Base-by-base conservation (phyloP, 2,329 filamentous ascomycete species). In the Colletotrichum neosansevieriae region DNA sequence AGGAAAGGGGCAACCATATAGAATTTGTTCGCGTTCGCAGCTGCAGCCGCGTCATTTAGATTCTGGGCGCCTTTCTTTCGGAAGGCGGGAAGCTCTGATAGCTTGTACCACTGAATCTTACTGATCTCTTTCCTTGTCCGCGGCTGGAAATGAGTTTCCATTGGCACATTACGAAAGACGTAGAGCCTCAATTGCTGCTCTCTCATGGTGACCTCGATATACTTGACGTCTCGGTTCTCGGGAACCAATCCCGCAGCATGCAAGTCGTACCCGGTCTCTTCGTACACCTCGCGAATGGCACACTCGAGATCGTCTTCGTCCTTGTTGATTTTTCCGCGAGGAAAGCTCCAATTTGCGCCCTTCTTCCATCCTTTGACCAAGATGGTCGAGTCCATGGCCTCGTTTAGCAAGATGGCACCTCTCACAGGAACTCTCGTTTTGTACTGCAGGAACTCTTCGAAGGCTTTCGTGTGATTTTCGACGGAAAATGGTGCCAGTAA, bases 351-450 rank as follows among this genome's bases (percentile, higher is more conserved):
- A 76, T 92, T 95, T 12, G 95, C 92, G 38, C 92, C 91, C 78
- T 97, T 98, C 84, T 98, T 99, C 94, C 94, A 99, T 15, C 96
- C 97, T 77, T 97, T 97, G 68, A 99, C 97, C 49, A 99, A 85
- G 13, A 99, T 89, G 0, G 94, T 93, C 59, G 94, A 91, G 75
- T 98, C 95, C 94, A 99, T 97, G n/a, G 88, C 88, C 69, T 94
- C 86, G 77, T 98, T 98, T 58, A 99, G 86, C 84, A 99, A 84
- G 69, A 99, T 97, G 61, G 94, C 95, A 40, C 96, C 96, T 72
- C 96, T 89, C 15, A 99, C 97, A 1, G 97, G 97, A 12, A 99
- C 92, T 58, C 94, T 88, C 6, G 92, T 95, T 82, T 99, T 99
- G 86, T 99, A 99, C 69, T 91, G 90, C 71, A 98, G 83, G 76